Percentiles rank a stretch among this genome's conserved stretches.
Evolutionary conservation across 441 rosid species (phyloP).

Genomic region (Geranium incanum): DNA sequence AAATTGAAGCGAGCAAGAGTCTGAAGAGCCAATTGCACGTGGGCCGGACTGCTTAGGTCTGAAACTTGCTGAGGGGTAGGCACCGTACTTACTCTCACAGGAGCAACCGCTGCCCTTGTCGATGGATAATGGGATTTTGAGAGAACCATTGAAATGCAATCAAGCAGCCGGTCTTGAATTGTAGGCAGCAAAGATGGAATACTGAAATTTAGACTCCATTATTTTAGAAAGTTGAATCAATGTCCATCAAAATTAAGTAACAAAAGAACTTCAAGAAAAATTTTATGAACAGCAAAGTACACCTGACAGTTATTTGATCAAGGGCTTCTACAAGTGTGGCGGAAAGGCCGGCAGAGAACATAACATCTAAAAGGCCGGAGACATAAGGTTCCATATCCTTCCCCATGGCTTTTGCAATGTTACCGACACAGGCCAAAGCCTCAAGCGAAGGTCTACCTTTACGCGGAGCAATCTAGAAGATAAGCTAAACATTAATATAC

Average conservation of each 20-base stretch:
- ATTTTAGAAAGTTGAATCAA: constrained; percentile 16
- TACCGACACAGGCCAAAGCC: constrained; percentile 98
- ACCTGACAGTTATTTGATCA: constrained; percentile 83
- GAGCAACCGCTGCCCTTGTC: constrained; percentile 53
- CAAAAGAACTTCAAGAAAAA: constrained; percentile 9
- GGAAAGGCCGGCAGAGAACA: constrained; percentile 89
- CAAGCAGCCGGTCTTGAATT: constrained; percentile 87
- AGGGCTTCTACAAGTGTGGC: constrained; percentile 81
- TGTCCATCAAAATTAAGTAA: constrained; percentile 13
- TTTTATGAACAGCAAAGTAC: constrained; percentile 14
- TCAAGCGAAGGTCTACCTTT: constrained; percentile 94
- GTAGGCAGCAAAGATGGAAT: constrained; percentile 85
- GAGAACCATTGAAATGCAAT: constrained; percentile 77
- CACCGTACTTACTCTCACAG: constrained; percentile 48
- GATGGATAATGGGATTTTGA: constrained; percentile 72
- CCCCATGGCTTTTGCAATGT: constrained; percentile 98
- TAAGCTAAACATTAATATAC: constrained; percentile 17
- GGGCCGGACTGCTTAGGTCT: constrained; percentile 64
- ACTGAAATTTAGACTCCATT: constrained; percentile 42
- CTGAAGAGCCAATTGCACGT: constrained; percentile 93
- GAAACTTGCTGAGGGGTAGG: constrained; percentile 56
- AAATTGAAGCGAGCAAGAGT: constrained; percentile 94
- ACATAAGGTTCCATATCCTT: constrained; percentile 77
- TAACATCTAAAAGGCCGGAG: constrained; percentile 73
- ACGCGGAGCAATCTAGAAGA: constrained; percentile 89